phyloP scores from a whole-genome alignment of 148 eudicot species.

The Nyssa sinensis region DNA sequence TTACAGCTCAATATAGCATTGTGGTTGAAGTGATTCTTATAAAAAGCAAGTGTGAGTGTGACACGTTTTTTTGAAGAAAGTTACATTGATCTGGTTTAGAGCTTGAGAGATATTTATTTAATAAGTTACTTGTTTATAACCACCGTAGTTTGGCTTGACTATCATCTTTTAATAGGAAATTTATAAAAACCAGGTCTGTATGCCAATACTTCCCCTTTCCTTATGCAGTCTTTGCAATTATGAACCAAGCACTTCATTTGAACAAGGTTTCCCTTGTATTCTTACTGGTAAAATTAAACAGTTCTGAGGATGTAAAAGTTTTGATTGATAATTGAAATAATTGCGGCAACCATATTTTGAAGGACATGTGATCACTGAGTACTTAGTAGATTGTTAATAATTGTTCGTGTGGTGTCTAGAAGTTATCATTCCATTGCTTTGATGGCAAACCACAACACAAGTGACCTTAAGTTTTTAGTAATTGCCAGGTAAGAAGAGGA shows the following conservation, averaged over 20 bases:
- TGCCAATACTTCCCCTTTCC: not conserved
- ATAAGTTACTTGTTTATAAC: too few species aligned
- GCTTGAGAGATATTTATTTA: not conserved
- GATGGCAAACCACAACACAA: not conserved
- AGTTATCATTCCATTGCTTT: not conserved
- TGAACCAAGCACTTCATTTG: not conserved
- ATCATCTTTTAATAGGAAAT: not conserved
- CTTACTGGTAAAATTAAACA: not conserved
- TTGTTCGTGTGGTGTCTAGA: not conserved
- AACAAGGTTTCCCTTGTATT: not conserved
- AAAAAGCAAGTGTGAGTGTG: too few species aligned
- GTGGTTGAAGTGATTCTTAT: too few species aligned
- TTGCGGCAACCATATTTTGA: not conserved
- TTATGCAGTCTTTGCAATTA: not conserved
- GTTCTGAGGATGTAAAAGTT: not conserved
- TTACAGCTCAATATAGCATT: too few species aligned
- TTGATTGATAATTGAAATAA: conserved; percentile 1
- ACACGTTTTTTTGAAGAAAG: not conserved
- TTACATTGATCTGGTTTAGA: not conserved
- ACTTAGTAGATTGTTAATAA: not conserved
- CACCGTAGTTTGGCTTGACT: too few species aligned
- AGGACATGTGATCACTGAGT: not conserved
- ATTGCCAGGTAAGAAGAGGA: conserved; percentile 63
- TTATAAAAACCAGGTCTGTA: not conserved
- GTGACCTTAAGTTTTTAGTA: not conserved